Evolutionary conservation across 2,329 filamentous ascomycete genomes (phyloP).

Genomic region (Claviceps sp.): DNA sequence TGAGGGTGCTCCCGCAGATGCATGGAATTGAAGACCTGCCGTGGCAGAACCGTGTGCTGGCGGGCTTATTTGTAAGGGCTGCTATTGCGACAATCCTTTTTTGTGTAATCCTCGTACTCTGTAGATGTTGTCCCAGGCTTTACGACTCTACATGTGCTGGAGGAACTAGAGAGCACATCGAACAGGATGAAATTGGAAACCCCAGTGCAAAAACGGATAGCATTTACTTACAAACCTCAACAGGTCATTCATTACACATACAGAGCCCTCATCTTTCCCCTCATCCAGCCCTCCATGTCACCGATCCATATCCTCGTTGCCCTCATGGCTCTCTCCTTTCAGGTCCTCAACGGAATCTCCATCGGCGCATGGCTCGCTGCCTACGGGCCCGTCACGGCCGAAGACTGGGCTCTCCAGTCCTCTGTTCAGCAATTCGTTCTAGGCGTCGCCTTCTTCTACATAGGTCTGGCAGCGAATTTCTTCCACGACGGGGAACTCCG

Average conservation of each 20-base stretch:
- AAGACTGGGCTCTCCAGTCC: slow-evolving; percentile 30
- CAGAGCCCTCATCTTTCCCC: slow-evolving; percentile 69
- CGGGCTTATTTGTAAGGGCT: slow-evolving; percentile 46
- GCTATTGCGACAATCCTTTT: not conserved
- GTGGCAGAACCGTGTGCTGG: slow-evolving; percentile 67
- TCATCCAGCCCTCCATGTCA: slow-evolving; percentile 83
- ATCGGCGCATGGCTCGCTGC: slow-evolving; percentile 73
- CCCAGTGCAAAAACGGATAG: not conserved
- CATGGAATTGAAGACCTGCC: slow-evolving; percentile 48
- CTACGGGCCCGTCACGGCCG: slow-evolving; percentile 54
- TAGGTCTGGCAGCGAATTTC: slow-evolving; percentile 69
- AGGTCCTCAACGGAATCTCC: slow-evolving; percentile 64
- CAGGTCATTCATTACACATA: slow-evolving; percentile 79
- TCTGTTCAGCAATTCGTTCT: slow-evolving; percentile 36
- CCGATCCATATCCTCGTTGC: slow-evolving; percentile 66
- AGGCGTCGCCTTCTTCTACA: slow-evolving; percentile 62
- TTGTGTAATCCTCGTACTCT: too few species aligned
- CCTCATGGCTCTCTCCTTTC: slow-evolving; percentile 53
- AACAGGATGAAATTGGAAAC: not conserved
- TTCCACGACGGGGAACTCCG: slow-evolving; percentile 83
- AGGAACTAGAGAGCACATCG: too few species aligned
- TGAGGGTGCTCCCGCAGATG: slow-evolving; percentile 51
- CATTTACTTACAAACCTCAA: not conserved
- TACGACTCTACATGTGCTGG: too few species aligned
- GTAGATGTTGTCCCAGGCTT: too few species aligned